A percentile compares a stretch with the other conserved stretches of the same genome.
Conservation (phyloP, 805 yeast species). For the Candida sithepensis region DNA sequence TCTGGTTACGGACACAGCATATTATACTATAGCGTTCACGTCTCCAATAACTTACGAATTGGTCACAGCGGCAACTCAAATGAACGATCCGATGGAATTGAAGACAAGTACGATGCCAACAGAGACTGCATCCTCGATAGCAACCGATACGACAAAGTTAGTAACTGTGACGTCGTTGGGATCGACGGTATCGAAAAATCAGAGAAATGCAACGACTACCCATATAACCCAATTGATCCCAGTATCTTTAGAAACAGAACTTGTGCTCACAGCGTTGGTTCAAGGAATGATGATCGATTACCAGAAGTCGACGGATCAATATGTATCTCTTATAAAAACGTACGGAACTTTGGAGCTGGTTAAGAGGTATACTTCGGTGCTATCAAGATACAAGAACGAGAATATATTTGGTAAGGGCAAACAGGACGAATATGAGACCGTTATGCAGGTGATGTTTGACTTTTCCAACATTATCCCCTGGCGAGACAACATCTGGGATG, state of each 20-base stretch:
- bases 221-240: background rate
- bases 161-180: background rate
- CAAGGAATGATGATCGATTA: constrained; percentile 11
- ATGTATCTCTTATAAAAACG: constrained; percentile 4
- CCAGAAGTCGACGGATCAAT: constrained; percentile 4
- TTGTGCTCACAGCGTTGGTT: background rate
- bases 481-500: constrained; percentile 13
- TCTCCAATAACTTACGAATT: background rate
- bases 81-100: background rate
- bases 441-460: constrained; percentile 6
- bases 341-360: constrained; percentile 6
- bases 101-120: background rate
- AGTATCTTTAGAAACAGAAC: background rate
- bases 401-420: constrained; percentile 3
- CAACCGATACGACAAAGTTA: background rate
- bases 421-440: constrained; percentile 5
- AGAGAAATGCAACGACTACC: background rate
- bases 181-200: background rate
- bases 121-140: background rate
- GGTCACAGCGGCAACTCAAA: background rate
- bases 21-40: background rate
- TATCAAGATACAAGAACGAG: constrained; percentile 6
- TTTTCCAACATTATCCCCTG: constrained; percentile 14
- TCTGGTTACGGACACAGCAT: background rate
- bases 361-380: constrained; percentile 9